phyloP scores from a whole-genome alignment of 805 yeast genomes.

The Priceomyces carsonii region DNA sequence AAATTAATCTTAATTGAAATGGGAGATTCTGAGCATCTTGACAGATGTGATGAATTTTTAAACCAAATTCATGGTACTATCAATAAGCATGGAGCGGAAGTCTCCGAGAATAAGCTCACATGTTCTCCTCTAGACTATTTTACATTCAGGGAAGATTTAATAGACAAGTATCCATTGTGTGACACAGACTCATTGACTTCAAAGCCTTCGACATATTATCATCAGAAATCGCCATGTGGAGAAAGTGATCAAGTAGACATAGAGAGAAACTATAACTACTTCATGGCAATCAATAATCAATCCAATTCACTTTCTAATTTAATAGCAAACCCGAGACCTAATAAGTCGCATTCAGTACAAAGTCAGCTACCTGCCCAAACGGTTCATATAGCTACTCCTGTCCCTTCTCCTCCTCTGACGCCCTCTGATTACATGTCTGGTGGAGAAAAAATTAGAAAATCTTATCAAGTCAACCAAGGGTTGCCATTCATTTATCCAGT shows the following conservation, averaged over 20 bases:
- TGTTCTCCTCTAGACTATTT: conserved; percentile 87
- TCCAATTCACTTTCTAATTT: conserved; percentile 59
- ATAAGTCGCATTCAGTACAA: conserved; percentile 43
- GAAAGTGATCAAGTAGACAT: conserved; percentile 1
- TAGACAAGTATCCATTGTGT: conserved; percentile 74
- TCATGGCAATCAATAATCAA: conserved; percentile 42
- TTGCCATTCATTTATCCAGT: conserved; percentile 69
- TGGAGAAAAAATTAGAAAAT: conserved; percentile 50
- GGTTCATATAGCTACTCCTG: conserved; percentile 81
- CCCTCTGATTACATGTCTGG: conserved; percentile 48
- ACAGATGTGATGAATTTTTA: conserved; percentile 48
- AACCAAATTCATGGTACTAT: conserved; percentile 39
- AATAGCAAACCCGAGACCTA: conserved; percentile 58
- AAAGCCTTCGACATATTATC: too few species aligned
- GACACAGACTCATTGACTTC: conserved; percentile 31
- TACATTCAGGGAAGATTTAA: conserved; percentile 72
- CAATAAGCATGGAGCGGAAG: conserved; percentile 20
- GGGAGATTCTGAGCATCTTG: conserved; percentile 52
- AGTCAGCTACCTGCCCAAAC: conserved; percentile 52
- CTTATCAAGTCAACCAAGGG: conserved; percentile 64
- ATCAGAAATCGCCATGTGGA: not conserved
- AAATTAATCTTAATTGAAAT: conserved; percentile 58
- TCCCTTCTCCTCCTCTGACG: conserved; percentile 72
- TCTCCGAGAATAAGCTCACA: conserved; percentile 30
- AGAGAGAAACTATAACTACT: conserved; percentile 27